A percentile compares a stretch with the other conserved stretches of the same genome.
These are phyloP conservation scores for Prototheca cutis DNA, from an alignment of 163 green algal species.

Conservation along the genomic window DNA sequence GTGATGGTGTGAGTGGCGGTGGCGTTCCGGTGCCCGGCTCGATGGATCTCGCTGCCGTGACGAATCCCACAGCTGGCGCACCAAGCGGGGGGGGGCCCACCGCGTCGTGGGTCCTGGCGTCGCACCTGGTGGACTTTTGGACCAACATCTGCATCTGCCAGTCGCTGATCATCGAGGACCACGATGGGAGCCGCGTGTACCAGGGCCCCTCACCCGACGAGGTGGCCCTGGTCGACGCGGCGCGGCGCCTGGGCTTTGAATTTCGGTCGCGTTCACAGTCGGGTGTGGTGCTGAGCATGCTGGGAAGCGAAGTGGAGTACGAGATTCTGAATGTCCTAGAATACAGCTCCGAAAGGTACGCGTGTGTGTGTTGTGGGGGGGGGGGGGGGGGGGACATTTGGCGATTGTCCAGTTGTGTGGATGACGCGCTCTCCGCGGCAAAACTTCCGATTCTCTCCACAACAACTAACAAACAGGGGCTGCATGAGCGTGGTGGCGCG, in stretches of 20 bases:
- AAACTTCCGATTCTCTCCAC: too few species aligned
- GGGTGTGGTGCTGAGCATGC: constrained; percentile 32
- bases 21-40: too few species aligned
- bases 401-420: too few species aligned
- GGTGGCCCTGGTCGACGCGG: constrained; percentile 71
- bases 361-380: not conserved
- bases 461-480: too few species aligned
- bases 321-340: constrained; percentile 69
- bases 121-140: constrained; percentile 62
- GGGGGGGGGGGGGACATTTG: too few species aligned
- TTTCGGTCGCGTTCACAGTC: constrained; percentile 36
- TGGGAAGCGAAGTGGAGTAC: constrained; percentile 38
- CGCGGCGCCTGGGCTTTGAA: constrained; percentile 58
- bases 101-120: constrained; percentile 18
- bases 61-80: not conserved
- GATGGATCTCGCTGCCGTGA: not conserved
- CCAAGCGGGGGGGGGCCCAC: not conserved
- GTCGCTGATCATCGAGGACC: constrained; percentile 61
- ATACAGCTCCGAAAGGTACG: constrained; percentile 58
- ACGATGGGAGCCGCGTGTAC: too few species aligned
- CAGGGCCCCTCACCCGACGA: constrained; percentile 82
- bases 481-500: constrained; percentile 71
- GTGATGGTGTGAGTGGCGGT: not conserved
- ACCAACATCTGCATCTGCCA: constrained; percentile 67
- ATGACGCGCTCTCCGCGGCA: too few species aligned